Base-by-base conservation (phyloP, 2,329 filamentous ascomycete species). In the Amauroascus niger region DNA sequence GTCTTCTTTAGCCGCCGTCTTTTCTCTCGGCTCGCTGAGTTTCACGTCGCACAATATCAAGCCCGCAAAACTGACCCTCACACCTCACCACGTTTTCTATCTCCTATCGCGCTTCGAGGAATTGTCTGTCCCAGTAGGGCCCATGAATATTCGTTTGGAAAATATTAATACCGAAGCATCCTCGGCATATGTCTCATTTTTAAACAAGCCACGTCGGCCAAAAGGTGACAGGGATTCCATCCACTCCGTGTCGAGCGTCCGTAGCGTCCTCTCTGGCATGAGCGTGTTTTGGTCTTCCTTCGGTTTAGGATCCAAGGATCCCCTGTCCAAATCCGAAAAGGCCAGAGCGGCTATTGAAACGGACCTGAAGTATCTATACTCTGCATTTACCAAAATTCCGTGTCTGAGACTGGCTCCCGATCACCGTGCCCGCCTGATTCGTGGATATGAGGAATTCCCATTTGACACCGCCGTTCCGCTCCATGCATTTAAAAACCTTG, bases 241-340 rank as follows among this genome's bases (percentile, higher is more conserved):
- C 60, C 89, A 90, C 64, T 97, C 93, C 6, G 89, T 96, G 40
- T 95, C 91, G 22, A 97, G 93, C 72, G 88, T 98, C 61, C 84
- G 91, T 67, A 97, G 91, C 69, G 90, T 95, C 64, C 91, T 97
- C 87, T 95, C 93, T 26, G 88, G 87, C 69, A 95, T 98, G 86
- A 93, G 89, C 55, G 84, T 87, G 13, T 74, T 97, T 44, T 97
- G 90, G 91, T 86, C 88, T 20, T 89, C 84, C 63, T 83, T 97
- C 60, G 87, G 90, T 22, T 80, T 96, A 26, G 83, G 83, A 56
- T 84, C 87, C 43, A 86, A 84, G 69, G 88, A 88, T 63, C 84
- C 86, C 40, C 81, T 82, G 48, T 85, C 88, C 59, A 87, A 90
- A 66, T 87, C 83, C 33, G 93, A 96, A 70, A 89, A 88, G 66